Conservation (phyloP, 164 flowering plant genomes). For the Brasenia schreberi region DNA sequence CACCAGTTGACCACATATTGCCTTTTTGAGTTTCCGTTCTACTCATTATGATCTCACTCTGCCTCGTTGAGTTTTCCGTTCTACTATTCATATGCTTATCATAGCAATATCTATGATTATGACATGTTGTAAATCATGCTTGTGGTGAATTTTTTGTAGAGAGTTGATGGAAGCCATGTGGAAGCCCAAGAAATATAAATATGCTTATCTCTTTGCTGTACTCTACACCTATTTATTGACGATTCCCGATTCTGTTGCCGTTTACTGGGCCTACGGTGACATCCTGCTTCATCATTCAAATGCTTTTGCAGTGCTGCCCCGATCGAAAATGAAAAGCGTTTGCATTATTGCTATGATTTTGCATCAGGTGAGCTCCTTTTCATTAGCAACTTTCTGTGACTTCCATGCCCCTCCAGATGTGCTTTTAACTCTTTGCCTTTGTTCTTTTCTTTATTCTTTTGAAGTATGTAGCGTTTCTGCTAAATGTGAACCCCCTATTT, state of each 20-base stretch:
- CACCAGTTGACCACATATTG: no score
- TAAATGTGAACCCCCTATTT: conserved; percentile 6
- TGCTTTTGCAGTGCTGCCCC: conserved; percentile 6
- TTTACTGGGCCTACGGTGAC: conserved; percentile 11
- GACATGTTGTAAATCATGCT: no score
- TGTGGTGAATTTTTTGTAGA: not conserved
- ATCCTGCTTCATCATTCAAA: conserved; percentile 5
- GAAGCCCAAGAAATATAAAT: conserved; percentile 9
- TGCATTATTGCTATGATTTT: conserved; percentile 7
- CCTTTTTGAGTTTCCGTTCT: no score
- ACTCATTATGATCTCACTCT: not conserved
- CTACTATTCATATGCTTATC: not conserved
- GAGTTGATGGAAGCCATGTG: conserved; percentile 11
- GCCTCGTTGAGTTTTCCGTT: not conserved
- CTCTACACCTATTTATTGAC: conserved; percentile 5
- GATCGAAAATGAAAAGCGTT: conserved; percentile 1
- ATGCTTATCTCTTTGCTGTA: conserved; percentile 1
- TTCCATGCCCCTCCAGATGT: no score
- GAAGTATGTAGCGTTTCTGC: conserved; percentile 6
- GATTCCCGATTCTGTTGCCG: conserved; percentile 4
- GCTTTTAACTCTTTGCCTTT: not conserved
- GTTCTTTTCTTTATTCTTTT: not conserved
- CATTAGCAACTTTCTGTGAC: not conserved
- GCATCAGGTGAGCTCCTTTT: conserved; percentile 8
- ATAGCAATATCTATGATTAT: no score